Base-by-base conservation (phyloP, 306 rosid genomes). In the Cicer yamashitae region DNA sequence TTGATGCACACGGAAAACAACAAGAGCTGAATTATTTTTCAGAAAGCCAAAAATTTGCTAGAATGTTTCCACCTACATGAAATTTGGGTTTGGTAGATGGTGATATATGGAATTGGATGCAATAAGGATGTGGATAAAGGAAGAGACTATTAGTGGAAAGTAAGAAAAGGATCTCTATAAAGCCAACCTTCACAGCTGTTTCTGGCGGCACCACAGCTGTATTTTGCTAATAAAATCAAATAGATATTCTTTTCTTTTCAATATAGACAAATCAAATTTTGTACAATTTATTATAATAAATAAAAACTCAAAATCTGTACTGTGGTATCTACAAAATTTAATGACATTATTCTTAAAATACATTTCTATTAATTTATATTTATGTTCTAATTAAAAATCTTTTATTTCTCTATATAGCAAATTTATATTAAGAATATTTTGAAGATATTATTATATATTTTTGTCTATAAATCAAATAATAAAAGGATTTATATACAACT, bases 131-230 rank as follows among this genome's bases (percentile, higher is more conserved):
- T 79, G 69, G 73, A 71, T 67, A 43, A 43, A 48, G 73, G 64
- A 59, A 45, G 58, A 9, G 60, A 71, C 39, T 9, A 48, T 30
- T n/a, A 13, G n/a, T 4, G 15, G 25, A 79, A 75, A 47, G 22
- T 5, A 15, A 45, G 67, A 39, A 44, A 67, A 37, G 7, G 66
- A 78, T 59, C 12, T 61, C 3, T 51, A 30, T 30, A 1, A 61
- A 63, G 53, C 75, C 70, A 63, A 46, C 40, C 43, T 46, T 59
- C 34, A 76, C 90, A 86, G 89, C 79, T 82, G 60, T 70, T 13
- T 0, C 60, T 20, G 54, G 64, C 48, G 48, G 60, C 73, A 67
- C 6, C 30, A 50, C 83, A 87, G 91, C 88, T 89, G 93, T 68
- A 67, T 67, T 71, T 10, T 59, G 41, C 41, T 59, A 25, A 30